Conservation (phyloP, 1,284 basidiomycete species). For the Agaricales sp. region DNA sequence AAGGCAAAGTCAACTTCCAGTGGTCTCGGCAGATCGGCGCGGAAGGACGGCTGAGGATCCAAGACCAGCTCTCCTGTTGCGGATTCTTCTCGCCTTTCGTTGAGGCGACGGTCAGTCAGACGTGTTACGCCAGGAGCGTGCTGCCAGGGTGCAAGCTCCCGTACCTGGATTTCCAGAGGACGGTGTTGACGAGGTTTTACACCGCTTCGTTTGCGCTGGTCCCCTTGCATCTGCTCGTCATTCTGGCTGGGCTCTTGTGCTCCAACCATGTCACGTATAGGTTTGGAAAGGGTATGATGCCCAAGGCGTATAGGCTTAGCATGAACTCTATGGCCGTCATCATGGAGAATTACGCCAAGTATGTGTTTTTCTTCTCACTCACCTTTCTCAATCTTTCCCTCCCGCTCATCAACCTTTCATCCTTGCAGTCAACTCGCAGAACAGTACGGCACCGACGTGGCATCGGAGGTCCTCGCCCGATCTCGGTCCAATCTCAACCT, state of each 20-base stretch:
- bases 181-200: conserved; percentile 46
- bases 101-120: conserved; percentile 53
- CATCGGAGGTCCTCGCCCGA: conserved; percentile 25
- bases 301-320: conserved; percentile 59
- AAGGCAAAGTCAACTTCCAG: conserved; percentile 62
- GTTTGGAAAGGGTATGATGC: conserved; percentile 73
- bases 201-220: conserved; percentile 44
- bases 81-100: conserved; percentile 63
- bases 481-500: conserved; percentile 22
- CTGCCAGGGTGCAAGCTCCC: conserved; percentile 54
- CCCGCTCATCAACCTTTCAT: conserved; percentile 5
- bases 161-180: conserved; percentile 43
- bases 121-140: conserved; percentile 52
- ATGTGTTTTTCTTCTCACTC: conserved; percentile 17
- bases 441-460: conserved; percentile 36
- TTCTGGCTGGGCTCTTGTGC: conserved; percentile 47
- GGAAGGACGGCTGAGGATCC: conserved; percentile 44
- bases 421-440: conserved; percentile 35
- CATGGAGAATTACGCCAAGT: conserved; percentile 63
- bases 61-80: conserved; percentile 57
- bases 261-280: conserved; percentile 68
- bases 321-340: conserved; percentile 58
- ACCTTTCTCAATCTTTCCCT: too few relatives aligned
- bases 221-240: conserved; percentile 44
- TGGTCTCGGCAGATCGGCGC: conserved; percentile 51